Percentiles rank a stretch among this genome's conserved stretches.
Conservation (phyloP, 1,139 yeast genomes). For the Geotrichum phurueaensis region DNA sequence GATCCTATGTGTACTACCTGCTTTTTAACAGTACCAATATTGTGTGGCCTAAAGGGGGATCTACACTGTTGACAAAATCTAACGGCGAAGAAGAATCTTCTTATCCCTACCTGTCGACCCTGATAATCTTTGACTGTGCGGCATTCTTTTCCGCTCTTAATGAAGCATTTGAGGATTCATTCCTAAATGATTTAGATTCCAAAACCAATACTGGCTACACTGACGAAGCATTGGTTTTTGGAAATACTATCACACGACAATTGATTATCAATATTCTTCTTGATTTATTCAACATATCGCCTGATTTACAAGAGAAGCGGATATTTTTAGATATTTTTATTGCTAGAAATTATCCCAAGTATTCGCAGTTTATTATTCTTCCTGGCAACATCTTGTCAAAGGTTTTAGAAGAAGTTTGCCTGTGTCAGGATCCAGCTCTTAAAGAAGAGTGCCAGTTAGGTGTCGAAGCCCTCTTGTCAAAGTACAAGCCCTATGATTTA, state of each 20-base stretch:
- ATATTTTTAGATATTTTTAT: slow-evolving; percentile 57
- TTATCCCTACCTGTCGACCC: slow-evolving; percentile 53
- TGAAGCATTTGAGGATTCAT: slow-evolving; percentile 72
- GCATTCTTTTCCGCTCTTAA: slow-evolving; percentile 60
- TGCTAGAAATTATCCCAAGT: slow-evolving; percentile 72
- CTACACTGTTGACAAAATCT: slow-evolving; percentile 23
- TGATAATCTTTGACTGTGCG: slow-evolving; percentile 49
- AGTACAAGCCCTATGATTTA: slow-evolving; percentile 51
- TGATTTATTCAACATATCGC: slow-evolving; percentile 42
- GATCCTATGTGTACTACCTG: slow-evolving; percentile 46
- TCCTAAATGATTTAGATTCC: slow-evolving; percentile 44
- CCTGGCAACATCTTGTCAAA: slow-evolving; percentile 51
- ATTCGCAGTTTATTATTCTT: slow-evolving; percentile 65
- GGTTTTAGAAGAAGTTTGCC: slow-evolving; percentile 49
- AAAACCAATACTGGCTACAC: slow-evolving; percentile 16
- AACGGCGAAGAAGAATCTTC: slow-evolving; percentile 36
- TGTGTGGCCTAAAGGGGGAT: slow-evolving; percentile 42
- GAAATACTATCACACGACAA: slow-evolving; percentile 48
- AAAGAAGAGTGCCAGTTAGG: slow-evolving; percentile 67
- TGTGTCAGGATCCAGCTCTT: slow-evolving; percentile 37
- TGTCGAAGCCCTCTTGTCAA: slow-evolving; percentile 57
- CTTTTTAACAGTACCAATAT: slow-evolving; percentile 50
- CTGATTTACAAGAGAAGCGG: slow-evolving; percentile 15
- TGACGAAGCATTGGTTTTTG: slow-evolving; percentile 29
- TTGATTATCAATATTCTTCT: slow-evolving; percentile 59